Evolutionary conservation across 2,329 filamentous ascomycete species (phyloP).

Genomic region (Aureobasidium sp.): DNA sequence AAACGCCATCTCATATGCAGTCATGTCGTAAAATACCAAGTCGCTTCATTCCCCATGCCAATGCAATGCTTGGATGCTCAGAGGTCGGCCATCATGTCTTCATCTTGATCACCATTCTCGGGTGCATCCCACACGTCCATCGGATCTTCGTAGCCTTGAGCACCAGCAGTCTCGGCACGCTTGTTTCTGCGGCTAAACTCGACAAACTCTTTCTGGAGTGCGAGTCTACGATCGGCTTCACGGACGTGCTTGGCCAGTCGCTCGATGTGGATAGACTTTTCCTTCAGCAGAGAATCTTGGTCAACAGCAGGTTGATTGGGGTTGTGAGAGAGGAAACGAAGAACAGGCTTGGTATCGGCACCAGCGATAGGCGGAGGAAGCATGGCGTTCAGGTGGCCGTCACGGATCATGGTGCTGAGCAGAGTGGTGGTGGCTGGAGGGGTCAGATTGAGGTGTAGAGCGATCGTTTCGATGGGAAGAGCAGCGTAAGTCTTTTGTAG

Average conservation of each 20-base stretch:
- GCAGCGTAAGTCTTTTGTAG: slow-evolving; percentile 65
- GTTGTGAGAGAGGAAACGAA: slow-evolving; percentile 41
- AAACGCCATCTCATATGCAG: slow-evolving; percentile 6
- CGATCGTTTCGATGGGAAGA: slow-evolving; percentile 47
- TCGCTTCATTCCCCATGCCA: background rate
- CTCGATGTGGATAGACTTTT: slow-evolving; percentile 43
- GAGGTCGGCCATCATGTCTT: slow-evolving; percentile 24
- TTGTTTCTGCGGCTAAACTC: slow-evolving; percentile 42
- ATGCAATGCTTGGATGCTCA: background rate
- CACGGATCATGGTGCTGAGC: slow-evolving; percentile 43
- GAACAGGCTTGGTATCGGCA: slow-evolving; percentile 29
- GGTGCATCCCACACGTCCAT: slow-evolving; percentile 26
- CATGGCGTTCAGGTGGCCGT: slow-evolving; percentile 42
- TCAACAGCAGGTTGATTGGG: slow-evolving; percentile 1
- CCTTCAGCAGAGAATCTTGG: slow-evolving; percentile 33
- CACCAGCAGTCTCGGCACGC: slow-evolving; percentile 21
- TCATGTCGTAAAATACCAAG: background rate
- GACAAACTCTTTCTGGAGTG: slow-evolving; percentile 50
- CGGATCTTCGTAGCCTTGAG: slow-evolving; percentile 26
- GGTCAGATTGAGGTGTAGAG: slow-evolving; percentile 40
- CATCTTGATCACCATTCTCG: slow-evolving; percentile 13
- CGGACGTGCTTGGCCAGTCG: slow-evolving; percentile 42
- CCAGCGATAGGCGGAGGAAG: slow-evolving; percentile 35
- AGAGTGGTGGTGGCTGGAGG: slow-evolving; percentile 45
- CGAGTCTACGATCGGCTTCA: slow-evolving; percentile 46